Evolutionary conservation across 192 early-diverging fungal genomes (phyloP), one percentile per base, ranked within the genome.

Genomic region (Bifiguratus adelaidae): DNA sequence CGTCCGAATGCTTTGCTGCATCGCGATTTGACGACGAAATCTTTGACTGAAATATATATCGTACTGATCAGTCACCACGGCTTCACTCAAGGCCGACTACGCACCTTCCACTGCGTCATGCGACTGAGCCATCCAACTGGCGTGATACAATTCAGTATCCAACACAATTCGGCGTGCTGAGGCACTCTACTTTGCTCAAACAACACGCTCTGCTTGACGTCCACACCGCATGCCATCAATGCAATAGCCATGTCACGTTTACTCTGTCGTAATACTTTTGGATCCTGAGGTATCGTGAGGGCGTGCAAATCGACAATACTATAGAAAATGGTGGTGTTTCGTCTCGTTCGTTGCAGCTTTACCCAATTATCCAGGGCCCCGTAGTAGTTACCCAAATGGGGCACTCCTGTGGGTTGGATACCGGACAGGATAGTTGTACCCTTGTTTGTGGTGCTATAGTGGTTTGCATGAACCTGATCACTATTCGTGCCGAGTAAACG

Each of bases 91-190:
- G 8, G 8, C 32, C 32, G n/a, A 9, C 22, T 32, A 3, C 21
- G 28, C 49, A 78, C 75, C 68, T 94, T 92, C 93, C 93, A 97
- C 51, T 97, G 93, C 8, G 92, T 93, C 93, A 97, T 97, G 4
- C 91, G 71, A 20, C 78, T 81, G 3, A 97, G 59, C 91, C 90
- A 92, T 2, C 82, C 81, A 2, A 94, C 74, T 9, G 89, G 88
- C 11, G 90, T 91, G 30, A 85, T 71, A 51, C 89, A 94, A 53
- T 77, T 85, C 30, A 97, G 56, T 7, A 89, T 69, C 93, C 93
- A 97, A 27, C 73, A 55, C 23, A 93, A 68, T 61, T 92, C 86
- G 4, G 90, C 40, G 57, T 97, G 93, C 41, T 66, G 73, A 3
- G 70, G 37, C 36, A 94, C 82, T 30, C 74, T 63, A 15, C 85